Base-by-base conservation (phyloP, 2,329 filamentous ascomycete species). In the Beauveria australis region DNA sequence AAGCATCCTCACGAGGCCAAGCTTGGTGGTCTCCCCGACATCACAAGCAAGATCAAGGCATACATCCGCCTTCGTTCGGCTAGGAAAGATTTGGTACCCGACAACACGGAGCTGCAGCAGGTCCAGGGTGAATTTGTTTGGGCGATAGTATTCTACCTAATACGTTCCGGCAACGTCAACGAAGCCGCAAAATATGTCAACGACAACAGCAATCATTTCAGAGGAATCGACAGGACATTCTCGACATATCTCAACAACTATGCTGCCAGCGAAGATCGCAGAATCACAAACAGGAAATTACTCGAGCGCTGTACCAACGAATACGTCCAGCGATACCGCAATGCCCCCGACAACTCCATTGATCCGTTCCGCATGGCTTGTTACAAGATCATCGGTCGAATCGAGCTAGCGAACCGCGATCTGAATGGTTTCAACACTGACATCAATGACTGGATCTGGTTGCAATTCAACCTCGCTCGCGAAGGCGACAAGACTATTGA, bases 281-380 rank as follows among this genome's bases (percentile, higher is more conserved):
- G 91, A 62, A 80, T 99, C 30, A 75, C 71, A 14, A 87, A 86
- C 65, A 82, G 87, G 47, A 89, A 92, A 64, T 76, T 96, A 61
- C 89, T 96, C 68, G 89, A 92, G 66, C 89, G 90, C 64, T 96
- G 96, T 74, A 89, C 89, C 66, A 91, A 89, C 64, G 92, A 97
- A 70, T 97, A 95, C 74, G 89, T 89, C 56, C 90, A 95, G 71
- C 87, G 92, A 51, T 83, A 87, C 28, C 88, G 91, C 65, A 91
- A 95, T 68, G 90, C 90, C 0, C 89, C 91, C 0, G 90, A 94
- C 62, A 88, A 92, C 70, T 89, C 90, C 1, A 86, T 95, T 64
- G 94, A 99, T 72, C 94, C 94, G 28, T 99, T 95, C 77, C 87
- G 92, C 59, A 92, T 96, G 86, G 92, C 93, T 53, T 97, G 94